Base-by-base conservation (phyloP, 495 filamentous ascomycete genomes). In the Penicillium nucicola region DNA sequence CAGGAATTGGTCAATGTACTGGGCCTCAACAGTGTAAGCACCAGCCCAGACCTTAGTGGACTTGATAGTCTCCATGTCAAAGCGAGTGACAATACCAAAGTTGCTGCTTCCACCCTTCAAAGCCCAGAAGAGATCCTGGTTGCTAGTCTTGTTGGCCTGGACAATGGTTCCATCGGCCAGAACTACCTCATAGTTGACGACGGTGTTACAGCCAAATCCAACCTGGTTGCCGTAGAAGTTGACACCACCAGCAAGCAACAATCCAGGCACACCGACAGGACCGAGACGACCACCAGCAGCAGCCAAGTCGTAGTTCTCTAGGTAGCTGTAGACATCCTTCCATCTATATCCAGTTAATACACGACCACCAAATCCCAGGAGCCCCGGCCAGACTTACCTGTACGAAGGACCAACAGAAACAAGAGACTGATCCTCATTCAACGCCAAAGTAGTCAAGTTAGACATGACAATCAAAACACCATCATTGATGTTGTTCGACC, bases 71-170 rank as follows among this genome's bases (percentile, higher is more conserved):
- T 74, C 56, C 11, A 82, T 36, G 25, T 77, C 70, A 34, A 78
- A 68, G 5, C 65, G 63, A 5, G 78, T 82, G 13, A 81, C 78
- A 7, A 83, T 59, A 11, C 80, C 80, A 41, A 81, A 79, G 65
- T 79, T 82, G 63, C 67, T 76, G 45, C 65, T 68, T 8, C 80
- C 80, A 11, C 78, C 80, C 53, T 75, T 72, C 42, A 84, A 67
- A 17, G 81, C 80, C 69, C 74, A 84, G 66, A 80, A 85, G 4
- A 88, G 75, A 62, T 86, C 82, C 1, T 68, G 39, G 51, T 85
- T 68, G n/a, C 68, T 57, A 3, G 54, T 62, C 37, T 69, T 60
- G 64, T 68, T 84, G 10, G 74, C 84, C 23, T 80, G 60, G 20
- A 79, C 65, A 40, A 86, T 71, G 17, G 70, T 67, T 5, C 80